Percentiles rank a stretch among this genome's conserved stretches.
These are phyloP conservation scores for Dioscorea zingiberensis DNA, from an alignment of 106 monocot genomes.

Conservation along the genomic window DNA sequence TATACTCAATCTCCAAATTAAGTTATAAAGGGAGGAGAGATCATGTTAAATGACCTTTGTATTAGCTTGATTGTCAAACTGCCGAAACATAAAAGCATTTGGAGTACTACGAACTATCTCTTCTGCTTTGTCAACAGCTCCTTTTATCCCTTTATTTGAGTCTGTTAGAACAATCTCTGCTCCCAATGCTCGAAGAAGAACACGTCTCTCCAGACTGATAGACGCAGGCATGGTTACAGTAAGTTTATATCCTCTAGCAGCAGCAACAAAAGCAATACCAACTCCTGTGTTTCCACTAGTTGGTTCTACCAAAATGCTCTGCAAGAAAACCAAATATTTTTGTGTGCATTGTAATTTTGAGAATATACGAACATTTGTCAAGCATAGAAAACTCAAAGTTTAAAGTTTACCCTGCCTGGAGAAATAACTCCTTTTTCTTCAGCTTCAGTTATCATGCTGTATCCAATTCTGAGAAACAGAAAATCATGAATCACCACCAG, in stretches of 20 bases:
- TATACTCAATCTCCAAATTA: too few relatives aligned
- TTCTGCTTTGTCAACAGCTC: constrained; percentile 83
- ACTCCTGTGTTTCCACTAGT: constrained; percentile 88
- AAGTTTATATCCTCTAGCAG: constrained; percentile 82
- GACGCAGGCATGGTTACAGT: constrained; percentile 87
- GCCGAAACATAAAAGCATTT: constrained; percentile 89
- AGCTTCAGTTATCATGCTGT: constrained; percentile 88
- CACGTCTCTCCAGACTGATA: constrained; percentile 72
- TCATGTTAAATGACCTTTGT: constrained; percentile 47
- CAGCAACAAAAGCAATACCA: constrained; percentile 86
- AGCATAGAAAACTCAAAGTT: background rate
- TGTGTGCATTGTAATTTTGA: background rate
- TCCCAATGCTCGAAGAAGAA: constrained; percentile 77
- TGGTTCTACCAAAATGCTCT: constrained; percentile 86
- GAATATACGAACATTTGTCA: background rate
- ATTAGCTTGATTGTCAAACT: constrained; percentile 87
- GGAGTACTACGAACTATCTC: constrained; percentile 57
- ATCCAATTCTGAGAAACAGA: constrained; percentile 61
- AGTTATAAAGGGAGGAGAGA: background rate
- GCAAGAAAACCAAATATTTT: constrained; percentile 9
- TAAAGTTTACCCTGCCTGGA: constrained; percentile 52
- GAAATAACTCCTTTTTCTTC: constrained; percentile 78
- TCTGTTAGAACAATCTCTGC: constrained; percentile 90
- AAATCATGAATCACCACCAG: background rate
- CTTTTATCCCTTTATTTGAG: constrained; percentile 73